Evolutionary conservation across 2,329 filamentous ascomycete genomes (phyloP).

Genomic region (Diaporthe citriasiana): DNA sequence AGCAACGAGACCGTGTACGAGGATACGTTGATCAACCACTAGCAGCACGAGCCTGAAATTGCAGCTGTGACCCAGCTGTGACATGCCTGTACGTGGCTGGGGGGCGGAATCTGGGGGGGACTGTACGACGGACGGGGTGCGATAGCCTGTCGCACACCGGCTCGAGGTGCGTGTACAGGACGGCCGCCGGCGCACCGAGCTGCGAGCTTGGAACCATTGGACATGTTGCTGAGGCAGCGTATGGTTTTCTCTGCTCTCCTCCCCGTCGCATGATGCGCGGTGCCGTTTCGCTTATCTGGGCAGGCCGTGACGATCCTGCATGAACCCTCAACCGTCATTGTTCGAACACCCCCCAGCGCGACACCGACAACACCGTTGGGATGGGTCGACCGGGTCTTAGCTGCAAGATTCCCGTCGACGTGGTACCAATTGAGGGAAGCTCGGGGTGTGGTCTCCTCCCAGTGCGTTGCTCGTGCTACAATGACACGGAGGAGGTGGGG

Average conservation of each 20-base stretch:
- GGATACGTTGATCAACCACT: slow-evolving; percentile 17
- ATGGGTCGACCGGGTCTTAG: slow-evolving; percentile 25
- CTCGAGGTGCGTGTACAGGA: background rate
- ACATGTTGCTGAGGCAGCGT: background rate
- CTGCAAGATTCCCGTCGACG: slow-evolving; percentile 32
- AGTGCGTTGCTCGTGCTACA: background rate
- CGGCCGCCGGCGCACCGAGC: background rate
- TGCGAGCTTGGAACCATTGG: background rate
- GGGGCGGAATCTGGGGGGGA: background rate
- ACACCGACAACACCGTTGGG: slow-evolving; percentile 25
- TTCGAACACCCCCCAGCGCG: background rate
- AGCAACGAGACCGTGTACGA: slow-evolving; percentile 15
- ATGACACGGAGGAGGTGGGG: background rate
- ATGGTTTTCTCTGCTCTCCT: background rate
- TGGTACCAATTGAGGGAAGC: slow-evolving; percentile 18
- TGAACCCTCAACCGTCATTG: slow-evolving; percentile 17
- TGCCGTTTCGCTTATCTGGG: slow-evolving; percentile 31
- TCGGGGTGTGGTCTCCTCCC: background rate
- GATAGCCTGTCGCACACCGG: slow-evolving; percentile 19
- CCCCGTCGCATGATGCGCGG: background rate
- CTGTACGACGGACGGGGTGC: background rate
- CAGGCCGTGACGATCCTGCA: slow-evolving; percentile 22
- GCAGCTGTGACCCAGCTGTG: slow-evolving; percentile 2
- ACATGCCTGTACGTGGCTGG: slow-evolving; percentile 33
- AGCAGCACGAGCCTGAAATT: slow-evolving; percentile 25